Base-by-base conservation (phyloP, 2,329 filamentous ascomycete species). In the Xylaria sp. region DNA sequence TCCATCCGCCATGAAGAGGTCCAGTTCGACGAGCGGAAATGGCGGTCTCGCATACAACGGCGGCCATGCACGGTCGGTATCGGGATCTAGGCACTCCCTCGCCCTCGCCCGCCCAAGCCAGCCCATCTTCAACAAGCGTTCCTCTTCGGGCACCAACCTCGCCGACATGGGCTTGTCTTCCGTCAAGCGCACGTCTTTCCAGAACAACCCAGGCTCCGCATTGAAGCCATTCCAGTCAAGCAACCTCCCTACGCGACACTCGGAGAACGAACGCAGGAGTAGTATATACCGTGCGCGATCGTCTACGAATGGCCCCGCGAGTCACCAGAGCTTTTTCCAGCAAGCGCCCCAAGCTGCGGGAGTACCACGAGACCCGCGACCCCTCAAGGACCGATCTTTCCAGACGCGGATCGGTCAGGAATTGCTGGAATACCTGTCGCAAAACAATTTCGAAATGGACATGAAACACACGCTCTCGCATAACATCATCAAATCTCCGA, bases 361-460 rank as follows among this genome's bases (percentile, higher is more conserved):
- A 61, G 89, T 94, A 2, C 92, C 93, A 0, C 86, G 88, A 64
- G 96, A 99, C 73, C 94, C 95, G 1, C 87, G 96, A 60, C 91
- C 94, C 14, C 81, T 98, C 56, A 91, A 89, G 73, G 92, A 98
- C 73, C 84, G 91, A 38, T 84, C 85, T 21, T 96, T 91, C 70
- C 92, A 96, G 74, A 84, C 87, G 31, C 87, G 89, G 60, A 94
- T 99, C 76, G 92, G 90, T 7, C 91, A 95, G 70, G 94, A 99
- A 72, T 79, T 99, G 58, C 80, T 96, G 68, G 95, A 99, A 69
- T 99, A 96, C 74, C 84, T 99, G 74, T 89, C 92, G 0, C 89
- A 94, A 60, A 90, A 97, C 76, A 97, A 97, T 74, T 99, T 98
- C 72, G 95, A 99, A 78, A 88, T 97, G 84, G 94, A 98, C 70